Evolutionary conservation across 306 rosid genomes (phyloP).

Genomic region (Erythrophleum fordii): DNA sequence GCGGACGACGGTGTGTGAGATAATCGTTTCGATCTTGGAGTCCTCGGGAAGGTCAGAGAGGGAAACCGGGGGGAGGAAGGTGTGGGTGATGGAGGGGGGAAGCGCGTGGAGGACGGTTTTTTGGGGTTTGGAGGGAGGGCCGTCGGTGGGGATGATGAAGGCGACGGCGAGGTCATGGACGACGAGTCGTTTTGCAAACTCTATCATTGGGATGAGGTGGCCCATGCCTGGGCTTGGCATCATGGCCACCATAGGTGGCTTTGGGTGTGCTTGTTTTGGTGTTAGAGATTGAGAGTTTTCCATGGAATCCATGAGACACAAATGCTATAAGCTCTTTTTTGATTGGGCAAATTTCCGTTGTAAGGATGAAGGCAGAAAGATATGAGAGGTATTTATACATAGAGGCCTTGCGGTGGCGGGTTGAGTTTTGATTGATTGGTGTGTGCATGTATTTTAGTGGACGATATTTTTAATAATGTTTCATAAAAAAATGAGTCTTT

Average conservation of each 20-base stretch:
- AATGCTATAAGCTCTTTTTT: neutral
- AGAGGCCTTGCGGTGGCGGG: neutral
- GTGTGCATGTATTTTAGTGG: neutral
- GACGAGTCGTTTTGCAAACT: slow-evolving; percentile 65
- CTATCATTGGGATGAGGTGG: slow-evolving; percentile 79
- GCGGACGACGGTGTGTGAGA: slow-evolving; percentile 38
- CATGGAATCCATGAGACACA: slow-evolving; percentile 36
- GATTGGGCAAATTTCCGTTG: neutral
- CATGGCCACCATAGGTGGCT: slow-evolving; percentile 48
- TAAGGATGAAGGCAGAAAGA: neutral
- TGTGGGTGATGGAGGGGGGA: slow-evolving; percentile 38
- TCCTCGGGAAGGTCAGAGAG: slow-evolving; percentile 19
- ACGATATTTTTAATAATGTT: neutral
- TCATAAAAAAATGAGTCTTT: too few species aligned
- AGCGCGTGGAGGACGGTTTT: slow-evolving; percentile 47
- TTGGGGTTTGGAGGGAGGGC: slow-evolving; percentile 59
- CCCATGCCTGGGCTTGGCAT: slow-evolving; percentile 85
- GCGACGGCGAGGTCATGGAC: slow-evolving; percentile 41
- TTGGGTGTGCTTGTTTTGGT: neutral
- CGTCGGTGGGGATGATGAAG: slow-evolving; percentile 61
- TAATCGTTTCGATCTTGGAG: slow-evolving; percentile 35
- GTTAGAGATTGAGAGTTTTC: slow-evolving; percentile 31
- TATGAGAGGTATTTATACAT: neutral
- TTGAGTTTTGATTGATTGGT: slow-evolving; percentile 8
- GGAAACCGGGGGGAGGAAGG: slow-evolving; percentile 35